Conservation (phyloP, 768 basidiomycete species). For the Tricholomella constricta region DNA sequence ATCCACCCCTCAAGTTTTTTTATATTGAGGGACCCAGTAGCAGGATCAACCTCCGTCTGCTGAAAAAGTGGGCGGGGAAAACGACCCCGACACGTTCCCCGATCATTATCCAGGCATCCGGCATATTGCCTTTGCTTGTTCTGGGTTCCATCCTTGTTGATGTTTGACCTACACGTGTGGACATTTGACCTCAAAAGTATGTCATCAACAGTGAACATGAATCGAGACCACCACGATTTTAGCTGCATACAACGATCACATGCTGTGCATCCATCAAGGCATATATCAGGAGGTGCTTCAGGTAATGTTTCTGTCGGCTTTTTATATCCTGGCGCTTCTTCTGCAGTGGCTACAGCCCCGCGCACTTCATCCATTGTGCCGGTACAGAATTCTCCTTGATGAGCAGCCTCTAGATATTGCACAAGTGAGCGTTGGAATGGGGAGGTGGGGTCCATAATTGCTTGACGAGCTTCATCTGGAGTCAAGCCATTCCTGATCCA, state of each 20-base stretch:
- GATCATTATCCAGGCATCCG: no score
- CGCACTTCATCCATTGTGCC: background rate
- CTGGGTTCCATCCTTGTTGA: conserved; percentile 15
- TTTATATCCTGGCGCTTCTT: background rate
- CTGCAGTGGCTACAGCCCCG: background rate
- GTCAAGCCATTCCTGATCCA: conserved; percentile 20
- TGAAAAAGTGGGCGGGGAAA: conserved; percentile 31
- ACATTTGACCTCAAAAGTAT: conserved; percentile 29
- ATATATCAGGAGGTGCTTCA: conserved; percentile 17
- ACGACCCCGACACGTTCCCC: no score
- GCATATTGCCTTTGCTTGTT: conserved; percentile 4
- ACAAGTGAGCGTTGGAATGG: background rate
- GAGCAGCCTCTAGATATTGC: background rate
- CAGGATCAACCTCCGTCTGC: conserved; percentile 23
- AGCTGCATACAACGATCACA: conserved; percentile 23
- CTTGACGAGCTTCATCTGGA: conserved; percentile 5
- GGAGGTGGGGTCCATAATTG: background rate
- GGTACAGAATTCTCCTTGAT: no score
- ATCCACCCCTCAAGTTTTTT: conserved; percentile 37
- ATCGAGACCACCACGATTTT: conserved; percentile 16
- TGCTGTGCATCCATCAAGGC: conserved; percentile 4
- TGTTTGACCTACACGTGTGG: conserved; percentile 24
- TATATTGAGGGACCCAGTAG: conserved; percentile 29
- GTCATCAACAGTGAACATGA: conserved; percentile 26
- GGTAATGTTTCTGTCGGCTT: conserved; percentile 26